Base-by-base conservation (phyloP, 352 stramenopile species). In the Pythium rhizo-oryzae region DNA sequence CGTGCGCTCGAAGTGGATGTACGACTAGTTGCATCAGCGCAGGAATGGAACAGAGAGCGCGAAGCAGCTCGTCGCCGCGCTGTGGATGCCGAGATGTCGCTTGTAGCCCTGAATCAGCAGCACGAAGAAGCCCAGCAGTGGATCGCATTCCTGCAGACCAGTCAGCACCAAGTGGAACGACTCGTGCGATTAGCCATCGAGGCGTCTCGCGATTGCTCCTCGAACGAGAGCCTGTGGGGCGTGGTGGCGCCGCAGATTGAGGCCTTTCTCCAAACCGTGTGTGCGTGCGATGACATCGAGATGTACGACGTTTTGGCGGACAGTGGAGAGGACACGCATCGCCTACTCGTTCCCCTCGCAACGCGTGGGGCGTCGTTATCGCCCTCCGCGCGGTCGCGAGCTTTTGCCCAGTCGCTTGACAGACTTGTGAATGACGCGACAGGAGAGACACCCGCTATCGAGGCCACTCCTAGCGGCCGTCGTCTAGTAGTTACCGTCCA, bases 261-360 rank as follows among this genome's bases (percentile, higher is more conserved):
- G 18, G 13, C 19, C 8, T 67, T 71, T 47, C 15, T 57, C 9
- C 39, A 54, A 15, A 33, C 39, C 9, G 50, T 30, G 23, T 66
- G 57, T 43, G 65, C 43, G 1, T 71, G 65, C 18, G 58, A 71
- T 6, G 25, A 8, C 18, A 18, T 67, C 13, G 57, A 53, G 19
- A 13, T 71, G 50, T 71, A 54, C 39, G 24, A 21, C 4, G 37
- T 65, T 3, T 50, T 50, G 52, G 4, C 23, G 0, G 33, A 57
- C 6, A n/a, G 28, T 1, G 15, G 18, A 15, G 46, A 41, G 30
- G n/a, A 15, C 3, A 25, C 46, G 28, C 39, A 16, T 15, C 43
- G 43, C 0, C 62, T 19, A 18, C 25, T 67, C 6, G 33, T 54
- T 19, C 51, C 52, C 5, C 24, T 61, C 2, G 4, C 16, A 0